Evolutionary conservation across 805 yeast genomes (phyloP).

Genomic region (Kodamaea restingae): DNA sequence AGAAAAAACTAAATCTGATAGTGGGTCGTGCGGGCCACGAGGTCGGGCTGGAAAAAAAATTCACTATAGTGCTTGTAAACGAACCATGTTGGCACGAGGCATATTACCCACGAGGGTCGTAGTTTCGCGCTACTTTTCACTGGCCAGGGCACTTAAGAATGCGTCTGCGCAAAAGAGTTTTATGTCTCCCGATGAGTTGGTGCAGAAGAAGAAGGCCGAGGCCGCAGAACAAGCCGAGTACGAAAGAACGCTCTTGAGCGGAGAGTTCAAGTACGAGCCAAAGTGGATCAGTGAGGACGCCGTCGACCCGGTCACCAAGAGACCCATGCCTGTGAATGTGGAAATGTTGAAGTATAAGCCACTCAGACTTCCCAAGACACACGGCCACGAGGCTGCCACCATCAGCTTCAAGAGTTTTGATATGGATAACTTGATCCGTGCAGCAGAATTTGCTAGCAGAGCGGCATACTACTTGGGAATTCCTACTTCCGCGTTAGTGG

Average conservation of each 20-base stretch:
- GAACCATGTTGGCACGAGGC: constrained; percentile 7
- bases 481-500: constrained; percentile 76
- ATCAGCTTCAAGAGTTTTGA: constrained; percentile 70
- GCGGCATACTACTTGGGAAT: constrained; percentile 88
- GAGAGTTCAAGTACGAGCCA: constrained; percentile 29
- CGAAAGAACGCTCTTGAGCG: constrained; percentile 23
- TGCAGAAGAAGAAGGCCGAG: constrained; percentile 20
- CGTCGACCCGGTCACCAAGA: constrained; percentile 19
- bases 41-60: constrained; percentile 4
- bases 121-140: constrained; percentile 5
- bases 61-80: constrained; percentile 2
- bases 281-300: constrained; percentile 22
- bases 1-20: constrained; percentile 5
- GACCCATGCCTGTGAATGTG: constrained; percentile 80
- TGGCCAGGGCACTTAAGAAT: background rate
- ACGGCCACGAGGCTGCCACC: constrained; percentile 78
- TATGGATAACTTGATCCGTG: constrained; percentile 64
- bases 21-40: constrained; percentile 6
- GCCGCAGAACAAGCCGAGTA: constrained; percentile 26
- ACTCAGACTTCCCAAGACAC: constrained; percentile 56
- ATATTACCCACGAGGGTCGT: background rate
- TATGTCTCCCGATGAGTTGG: constrained; percentile 30
- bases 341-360: constrained; percentile 82
- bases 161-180: constrained; percentile 13
- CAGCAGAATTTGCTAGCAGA: constrained; percentile 81